phyloP scores from a whole-genome alignment of 1,139 yeast species.

The Scheffersomyces parashehatae region DNA sequence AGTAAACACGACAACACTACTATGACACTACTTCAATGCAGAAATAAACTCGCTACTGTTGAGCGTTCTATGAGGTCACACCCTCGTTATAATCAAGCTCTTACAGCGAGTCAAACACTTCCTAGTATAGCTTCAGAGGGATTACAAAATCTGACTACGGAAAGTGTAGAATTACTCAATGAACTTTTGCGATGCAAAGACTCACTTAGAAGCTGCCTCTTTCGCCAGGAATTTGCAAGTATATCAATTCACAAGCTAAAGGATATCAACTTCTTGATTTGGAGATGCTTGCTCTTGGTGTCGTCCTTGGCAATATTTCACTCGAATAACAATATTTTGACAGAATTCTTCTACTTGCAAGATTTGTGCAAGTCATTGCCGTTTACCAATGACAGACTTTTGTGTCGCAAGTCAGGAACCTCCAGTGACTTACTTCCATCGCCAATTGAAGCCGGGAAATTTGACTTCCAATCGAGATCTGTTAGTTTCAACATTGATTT shows the following conservation, averaged over 20 bases:
- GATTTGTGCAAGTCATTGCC: slow-evolving; percentile 36
- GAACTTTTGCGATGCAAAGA: slow-evolving; percentile 20
- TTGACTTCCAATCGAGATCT: slow-evolving; percentile 6
- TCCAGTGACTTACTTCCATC: slow-evolving; percentile 12
- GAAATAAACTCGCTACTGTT: no score
- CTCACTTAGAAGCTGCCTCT: slow-evolving; percentile 11
- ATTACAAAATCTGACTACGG: slow-evolving; percentile 4
- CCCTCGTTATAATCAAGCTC: not conserved
- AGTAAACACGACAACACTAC: no score
- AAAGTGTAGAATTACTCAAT: slow-evolving; percentile 13
- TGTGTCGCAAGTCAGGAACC: slow-evolving; percentile 14
- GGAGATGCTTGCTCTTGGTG: slow-evolving; percentile 25
- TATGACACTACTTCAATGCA: no score
- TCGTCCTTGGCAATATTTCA: slow-evolving; percentile 26
- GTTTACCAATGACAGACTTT: slow-evolving; percentile 28
- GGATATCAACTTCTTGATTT: slow-evolving; percentile 18
- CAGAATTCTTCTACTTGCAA: slow-evolving; percentile 30
- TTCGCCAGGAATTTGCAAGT: slow-evolving; percentile 4
- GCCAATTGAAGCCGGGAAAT: not conserved
- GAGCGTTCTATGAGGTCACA: not conserved
- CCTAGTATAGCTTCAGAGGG: slow-evolving; percentile 12
- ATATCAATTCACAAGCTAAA: slow-evolving; percentile 19
- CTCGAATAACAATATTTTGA: slow-evolving; percentile 19
- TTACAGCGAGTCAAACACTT: slow-evolving; percentile 3
- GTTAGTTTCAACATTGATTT: slow-evolving; percentile 16